phyloP scores from a whole-genome alignment of 768 basidiomycete species.

The Leccinum ochraceum region DNA sequence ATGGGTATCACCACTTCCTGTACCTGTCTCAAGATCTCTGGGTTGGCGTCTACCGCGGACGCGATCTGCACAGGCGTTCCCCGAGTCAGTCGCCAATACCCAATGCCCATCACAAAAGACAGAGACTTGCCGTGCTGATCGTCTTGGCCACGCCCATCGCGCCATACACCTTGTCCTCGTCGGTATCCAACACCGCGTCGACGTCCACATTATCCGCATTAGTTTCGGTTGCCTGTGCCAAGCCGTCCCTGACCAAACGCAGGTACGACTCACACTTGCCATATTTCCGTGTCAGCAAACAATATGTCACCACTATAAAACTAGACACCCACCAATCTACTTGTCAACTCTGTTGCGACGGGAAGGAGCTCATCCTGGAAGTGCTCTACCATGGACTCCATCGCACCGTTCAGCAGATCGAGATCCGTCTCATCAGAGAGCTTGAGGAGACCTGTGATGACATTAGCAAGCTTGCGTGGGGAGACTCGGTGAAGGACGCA shows the following conservation, averaged over 20 bases:
- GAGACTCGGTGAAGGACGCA: slow-evolving; percentile 28
- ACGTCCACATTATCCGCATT: slow-evolving; percentile 52
- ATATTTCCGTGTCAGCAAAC: background rate
- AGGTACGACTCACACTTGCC: slow-evolving; percentile 78
- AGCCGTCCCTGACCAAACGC: slow-evolving; percentile 71
- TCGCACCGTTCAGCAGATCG: slow-evolving; percentile 77
- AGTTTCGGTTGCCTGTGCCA: slow-evolving; percentile 51
- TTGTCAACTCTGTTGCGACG: slow-evolving; percentile 56
- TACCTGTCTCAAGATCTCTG: slow-evolving; percentile 74
- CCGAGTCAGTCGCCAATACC: background rate
- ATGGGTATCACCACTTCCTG: slow-evolving; percentile 82
- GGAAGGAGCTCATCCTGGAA: slow-evolving; percentile 84
- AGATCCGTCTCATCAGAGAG: slow-evolving; percentile 90
- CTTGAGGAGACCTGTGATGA: slow-evolving; percentile 71
- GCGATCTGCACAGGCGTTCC: slow-evolving; percentile 56
- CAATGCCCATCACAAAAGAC: background rate
- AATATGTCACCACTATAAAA: background rate
- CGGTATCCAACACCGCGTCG: slow-evolving; percentile 45
- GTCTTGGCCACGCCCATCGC: slow-evolving; percentile 89
- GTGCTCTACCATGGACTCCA: slow-evolving; percentile 84
- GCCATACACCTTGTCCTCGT: slow-evolving; percentile 82
- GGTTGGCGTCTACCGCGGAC: slow-evolving; percentile 67
- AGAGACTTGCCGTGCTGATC: slow-evolving; percentile 63
- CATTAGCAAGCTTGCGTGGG: slow-evolving; percentile 2
- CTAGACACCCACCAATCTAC: slow-evolving; percentile 60